Base-by-base conservation (phyloP, 768 basidiomycete species). In the Lenzites betulinus region DNA sequence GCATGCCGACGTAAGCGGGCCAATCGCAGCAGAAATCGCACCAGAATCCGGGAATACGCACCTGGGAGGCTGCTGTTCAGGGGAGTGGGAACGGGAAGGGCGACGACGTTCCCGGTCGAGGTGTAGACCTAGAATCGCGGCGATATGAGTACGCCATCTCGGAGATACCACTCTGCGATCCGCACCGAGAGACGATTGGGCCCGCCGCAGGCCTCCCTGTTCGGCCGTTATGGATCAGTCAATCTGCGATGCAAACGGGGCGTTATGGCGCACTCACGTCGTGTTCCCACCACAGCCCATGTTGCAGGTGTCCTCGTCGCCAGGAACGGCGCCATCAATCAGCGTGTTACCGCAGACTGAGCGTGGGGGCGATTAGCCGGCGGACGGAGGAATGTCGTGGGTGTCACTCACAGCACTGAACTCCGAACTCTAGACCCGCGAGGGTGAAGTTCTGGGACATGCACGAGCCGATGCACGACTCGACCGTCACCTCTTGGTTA, bases 251-350 rank as follows among this genome's bases (percentile, higher is more conserved):
- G 51, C 43, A 38, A 33, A 22, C 22, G 22, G 22, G 20, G n/a
- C 15, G 9, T 26, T 22, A 30, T 33, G 26, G 41, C 39, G 42
- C 0, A 70, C 86, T 66, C 63, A 89, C 89, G 81, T 77, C 12
- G 83, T 39, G 59, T 85, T 87, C 23, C 91, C 93, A 18, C 80
- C 80, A 62, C 93, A 95, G 0, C 78, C 79, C 88, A 88, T 90
- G 69, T 81, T 83, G 69, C 93, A 95, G 36, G 79, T 79, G 3
- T 75, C 71, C 1, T 81, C 79, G 1, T 76, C 62, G 0, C 80
- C 81, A 16, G 66, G 49, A 1, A 79, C 82, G 1, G 89, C 90
- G 11, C 87, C 88, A 30, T 82, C 78, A 13, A 85, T 75, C 48
- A 93, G 75, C 12, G 77, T 73, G 67, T 91, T 79, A 2, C 89